phyloP scores from a whole-genome alignment of 192 early-diverging fungal genomes.

The Phycomyces nitens region DNA sequence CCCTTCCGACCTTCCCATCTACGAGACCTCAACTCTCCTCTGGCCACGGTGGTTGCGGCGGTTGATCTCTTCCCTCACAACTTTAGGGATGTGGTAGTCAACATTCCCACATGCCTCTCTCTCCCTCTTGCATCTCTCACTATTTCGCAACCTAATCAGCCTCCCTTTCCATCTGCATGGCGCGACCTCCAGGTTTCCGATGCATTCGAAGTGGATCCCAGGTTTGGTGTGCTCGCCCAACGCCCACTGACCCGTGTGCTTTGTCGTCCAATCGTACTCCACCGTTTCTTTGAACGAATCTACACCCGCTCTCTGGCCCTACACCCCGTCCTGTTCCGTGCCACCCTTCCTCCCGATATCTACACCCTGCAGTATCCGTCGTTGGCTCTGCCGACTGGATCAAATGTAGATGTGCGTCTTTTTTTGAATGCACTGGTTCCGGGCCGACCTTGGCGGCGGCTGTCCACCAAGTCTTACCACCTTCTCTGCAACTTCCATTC shows the following conservation, averaged over 20 bases:
- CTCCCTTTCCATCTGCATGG: background rate
- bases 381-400: background rate
- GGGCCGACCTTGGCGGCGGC: background rate
- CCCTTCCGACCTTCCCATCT: no score
- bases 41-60: no score
- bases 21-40: no score
- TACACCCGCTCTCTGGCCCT: background rate
- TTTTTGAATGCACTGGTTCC: background rate
- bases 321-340: conserved; percentile 14
- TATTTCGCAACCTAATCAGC: background rate
- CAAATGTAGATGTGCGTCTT: background rate
- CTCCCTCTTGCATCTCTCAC: background rate
- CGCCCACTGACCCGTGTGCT: background rate
- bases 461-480: conserved; percentile 9
- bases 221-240: background rate
- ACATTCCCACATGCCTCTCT: background rate
- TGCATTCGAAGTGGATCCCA: background rate
- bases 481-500: background rate
- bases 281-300: background rate
- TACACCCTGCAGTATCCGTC: background rate
- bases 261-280: background rate
- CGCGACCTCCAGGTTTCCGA: background rate
- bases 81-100: background rate
- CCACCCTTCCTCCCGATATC: conserved; percentile 16
- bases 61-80: background rate